A percentile compares a stretch with the other conserved stretches of the same genome.
Evolutionary conservation across 352 stramenopile genomes (phyloP).

Genomic region (Globisporangium radiosum): DNA sequence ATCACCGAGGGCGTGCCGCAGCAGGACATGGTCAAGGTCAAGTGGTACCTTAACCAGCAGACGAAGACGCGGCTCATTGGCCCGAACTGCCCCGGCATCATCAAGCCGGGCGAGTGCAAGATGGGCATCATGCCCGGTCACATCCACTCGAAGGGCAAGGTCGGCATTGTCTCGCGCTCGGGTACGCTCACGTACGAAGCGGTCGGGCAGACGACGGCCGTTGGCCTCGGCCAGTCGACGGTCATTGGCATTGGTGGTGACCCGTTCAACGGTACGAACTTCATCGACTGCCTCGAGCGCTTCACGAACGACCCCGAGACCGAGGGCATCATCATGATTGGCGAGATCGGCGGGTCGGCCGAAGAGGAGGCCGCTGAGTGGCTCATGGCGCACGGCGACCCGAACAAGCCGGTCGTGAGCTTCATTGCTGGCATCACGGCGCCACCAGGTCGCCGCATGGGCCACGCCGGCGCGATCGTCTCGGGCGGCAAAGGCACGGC

Average conservation of each 20-base stretch:
- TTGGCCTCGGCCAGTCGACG: slow-evolving; percentile 97
- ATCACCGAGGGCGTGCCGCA: slow-evolving; percentile 99
- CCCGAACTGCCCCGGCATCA: slow-evolving; percentile 99
- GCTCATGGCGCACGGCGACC: slow-evolving; percentile 96
- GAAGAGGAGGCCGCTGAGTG: slow-evolving; percentile 99
- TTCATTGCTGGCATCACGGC: slow-evolving; percentile 99
- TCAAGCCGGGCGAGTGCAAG: slow-evolving; percentile 99
- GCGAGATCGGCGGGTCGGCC: slow-evolving; percentile 97
- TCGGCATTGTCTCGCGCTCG: slow-evolving; percentile 98
- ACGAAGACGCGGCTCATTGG: slow-evolving; percentile 96
- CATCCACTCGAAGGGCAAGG: slow-evolving; percentile 98
- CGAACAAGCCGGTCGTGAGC: slow-evolving; percentile 98
- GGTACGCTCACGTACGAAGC: slow-evolving; percentile 99
- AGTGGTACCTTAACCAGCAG: slow-evolving; percentile 92
- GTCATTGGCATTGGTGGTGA: slow-evolving; percentile 99
- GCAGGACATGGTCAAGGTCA: slow-evolving; percentile 99
- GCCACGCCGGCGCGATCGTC: slow-evolving; percentile 99
- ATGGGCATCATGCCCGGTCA: slow-evolving; percentile 99
- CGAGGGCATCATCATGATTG: slow-evolving; percentile 99
- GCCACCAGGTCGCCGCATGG: slow-evolving; percentile 97
- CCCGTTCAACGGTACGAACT: slow-evolving; percentile 99
- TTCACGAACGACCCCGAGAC: slow-evolving; percentile 99
- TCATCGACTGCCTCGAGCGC: slow-evolving; percentile 98
- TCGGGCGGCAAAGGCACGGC: slow-evolving; percentile 97
- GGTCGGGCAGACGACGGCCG: slow-evolving; percentile 96